Evolutionary conservation across 306 rosid genomes (phyloP), one percentile per base, ranked within the genome.

Genomic region (Mimosa pudica): DNA sequence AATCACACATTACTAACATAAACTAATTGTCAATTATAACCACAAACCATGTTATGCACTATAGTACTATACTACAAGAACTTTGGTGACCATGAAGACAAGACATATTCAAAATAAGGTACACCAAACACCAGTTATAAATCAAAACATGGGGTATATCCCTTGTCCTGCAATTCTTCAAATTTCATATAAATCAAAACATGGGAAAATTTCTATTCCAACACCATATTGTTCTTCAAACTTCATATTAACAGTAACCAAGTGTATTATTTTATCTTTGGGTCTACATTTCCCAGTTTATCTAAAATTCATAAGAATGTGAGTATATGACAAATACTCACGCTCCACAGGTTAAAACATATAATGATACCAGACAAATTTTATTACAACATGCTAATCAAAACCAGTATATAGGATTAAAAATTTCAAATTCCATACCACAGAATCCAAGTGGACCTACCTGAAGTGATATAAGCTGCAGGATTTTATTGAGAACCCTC

Each of bases 401-500:
- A 17, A 3, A 73, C 14, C 36, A 52, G 51, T 32, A 72, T 52
- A 66, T 16, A 60, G 63, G 60, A 73, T 47, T 52, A 41, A 70
- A 24, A 63, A 78, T 63, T 42, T 9, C 8, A 13, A 41, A 30
- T 42, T 52, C 35, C 64, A 51, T 42, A 83, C 57, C 55, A 17
- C 1, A 65, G 48, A 70, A 69, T 69, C 33, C 42, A 38, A 30
- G 33, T 2, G 41, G 69, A 65, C 70, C 33, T 24, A 94, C 98
- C 97, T 92, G 93, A 82, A 86, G 30, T 12, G 93, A 79, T 77
- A 92, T 71, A 65, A 94, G 97, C 77, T 91, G 92, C 87, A 92
- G 83, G 82, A 91, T 84, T 83, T 89, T 94, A 85, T 87, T 87
- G 42, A 94, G 97, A 83, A 94, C 94, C 87, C 88, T 90, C 69